phyloP scores from a whole-genome alignment of 2,329 filamentous ascomycete species.

The Aplosporella prunicola region DNA sequence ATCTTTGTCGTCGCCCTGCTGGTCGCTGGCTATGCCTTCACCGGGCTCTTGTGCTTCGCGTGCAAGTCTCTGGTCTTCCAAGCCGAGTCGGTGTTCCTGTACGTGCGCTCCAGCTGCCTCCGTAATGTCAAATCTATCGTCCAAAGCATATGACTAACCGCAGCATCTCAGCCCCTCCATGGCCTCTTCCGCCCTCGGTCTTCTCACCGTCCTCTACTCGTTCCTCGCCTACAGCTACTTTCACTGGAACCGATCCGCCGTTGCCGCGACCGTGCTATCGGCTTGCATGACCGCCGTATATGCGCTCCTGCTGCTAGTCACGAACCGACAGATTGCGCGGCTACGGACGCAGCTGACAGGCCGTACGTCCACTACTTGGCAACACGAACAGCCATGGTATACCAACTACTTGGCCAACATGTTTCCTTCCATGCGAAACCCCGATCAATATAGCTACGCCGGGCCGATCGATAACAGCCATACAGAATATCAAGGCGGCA shows the following conservation, averaged over 20 bases:
- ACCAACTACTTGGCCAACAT: constrained; percentile 38
- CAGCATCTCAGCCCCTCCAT: constrained; percentile 27
- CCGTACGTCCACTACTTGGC: constrained; percentile 21
- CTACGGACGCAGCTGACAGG: constrained; percentile 15
- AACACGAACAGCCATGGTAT: constrained; percentile 31
- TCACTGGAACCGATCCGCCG: constrained; percentile 34
- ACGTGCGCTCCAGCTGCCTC: no score
- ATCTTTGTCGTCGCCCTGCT: constrained; percentile 40
- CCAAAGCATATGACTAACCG: background rate
- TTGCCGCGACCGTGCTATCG: constrained; percentile 34
- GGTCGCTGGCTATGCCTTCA: constrained; percentile 40
- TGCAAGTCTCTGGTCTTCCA: constrained; percentile 39
- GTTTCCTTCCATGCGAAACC: constrained; percentile 29
- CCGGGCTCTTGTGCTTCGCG: constrained; percentile 38
- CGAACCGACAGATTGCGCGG: constrained; percentile 32
- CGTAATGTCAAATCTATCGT: no score
- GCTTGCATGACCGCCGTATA: constrained; percentile 33
- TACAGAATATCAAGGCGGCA: no score
- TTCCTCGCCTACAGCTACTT: constrained; percentile 35
- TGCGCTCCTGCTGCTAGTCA: constrained; percentile 32
- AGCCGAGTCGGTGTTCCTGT: constrained; percentile 39
- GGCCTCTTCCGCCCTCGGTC: constrained; percentile 36
- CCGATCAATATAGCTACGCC: background rate
- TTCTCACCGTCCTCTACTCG: constrained; percentile 40
- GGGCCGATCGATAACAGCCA: no score